Conservation (phyloP, 805 yeast genomes). For the Starmera quercuum region DNA sequence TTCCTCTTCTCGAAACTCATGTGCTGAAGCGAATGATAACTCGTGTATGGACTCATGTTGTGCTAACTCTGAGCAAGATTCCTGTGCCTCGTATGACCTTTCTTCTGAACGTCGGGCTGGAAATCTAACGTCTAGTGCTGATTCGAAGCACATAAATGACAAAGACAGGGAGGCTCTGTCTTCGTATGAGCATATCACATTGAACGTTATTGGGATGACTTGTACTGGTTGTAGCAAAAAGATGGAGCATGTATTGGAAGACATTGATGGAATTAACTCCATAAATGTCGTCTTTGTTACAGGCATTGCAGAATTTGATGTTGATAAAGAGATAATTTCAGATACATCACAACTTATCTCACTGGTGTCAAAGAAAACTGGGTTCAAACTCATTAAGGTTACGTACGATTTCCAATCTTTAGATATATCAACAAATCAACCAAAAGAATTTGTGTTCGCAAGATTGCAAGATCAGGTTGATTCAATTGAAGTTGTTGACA, state of each 20-base stretch:
- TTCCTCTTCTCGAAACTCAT: no score
- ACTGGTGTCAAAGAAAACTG: neutral
- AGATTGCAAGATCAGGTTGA: neutral
- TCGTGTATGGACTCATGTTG: no score
- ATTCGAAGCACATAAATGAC: no score
- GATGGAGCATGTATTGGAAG: neutral
- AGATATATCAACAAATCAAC: no score
- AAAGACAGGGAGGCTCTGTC: neutral
- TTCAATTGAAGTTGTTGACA: neutral
- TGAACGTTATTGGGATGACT: neutral
- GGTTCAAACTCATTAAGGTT: neutral
- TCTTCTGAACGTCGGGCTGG: no score
- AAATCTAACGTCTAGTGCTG: no score
- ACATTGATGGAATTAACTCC: neutral
- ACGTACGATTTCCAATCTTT: neutral
- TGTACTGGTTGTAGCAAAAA: neutral
- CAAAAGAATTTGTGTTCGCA: no score
- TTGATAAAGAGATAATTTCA: neutral
- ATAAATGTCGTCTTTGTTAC: neutral
- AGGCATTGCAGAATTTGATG: neutral
- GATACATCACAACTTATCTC: neutral
- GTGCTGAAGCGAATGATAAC: no score
- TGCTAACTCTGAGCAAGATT: no score
- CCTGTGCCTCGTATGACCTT: no score
- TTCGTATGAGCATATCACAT: neutral